Percentiles rank a stretch among this genome's conserved stretches.
These are phyloP conservation scores for Diaporthe sp. DNA, from an alignment of 2,329 filamentous ascomycete species.

Conservation along the genomic window DNA sequence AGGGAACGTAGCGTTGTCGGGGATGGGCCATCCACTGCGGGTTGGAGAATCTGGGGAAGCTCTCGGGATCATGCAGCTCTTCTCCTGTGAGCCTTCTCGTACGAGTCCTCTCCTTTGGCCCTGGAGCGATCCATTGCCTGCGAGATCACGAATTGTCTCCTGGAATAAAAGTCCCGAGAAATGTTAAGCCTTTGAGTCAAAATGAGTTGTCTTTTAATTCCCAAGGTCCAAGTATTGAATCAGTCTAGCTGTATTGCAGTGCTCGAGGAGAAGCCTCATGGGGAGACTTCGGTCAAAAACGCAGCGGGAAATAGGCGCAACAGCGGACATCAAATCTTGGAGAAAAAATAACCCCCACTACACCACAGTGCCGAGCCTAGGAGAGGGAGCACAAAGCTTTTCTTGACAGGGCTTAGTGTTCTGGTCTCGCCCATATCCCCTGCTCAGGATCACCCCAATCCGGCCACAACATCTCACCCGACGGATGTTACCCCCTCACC, in stretches of 20 bases:
- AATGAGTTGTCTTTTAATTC: no score
- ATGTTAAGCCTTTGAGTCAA: not conserved
- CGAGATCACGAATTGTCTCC: not conserved
- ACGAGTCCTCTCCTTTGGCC: not conserved
- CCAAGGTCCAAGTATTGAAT: not conserved
- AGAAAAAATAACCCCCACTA: slow-evolving; percentile 18
- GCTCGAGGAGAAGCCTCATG: not conserved
- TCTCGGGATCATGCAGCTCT: slow-evolving; percentile 19
- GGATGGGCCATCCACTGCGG: slow-evolving; percentile 8
- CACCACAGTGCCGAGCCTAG: not conserved
- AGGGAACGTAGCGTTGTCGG: not conserved
- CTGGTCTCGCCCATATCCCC: not conserved
- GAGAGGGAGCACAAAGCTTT: not conserved
- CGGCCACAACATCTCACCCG: slow-evolving; percentile 23
- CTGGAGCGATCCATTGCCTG: not conserved
- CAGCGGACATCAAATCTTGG: not conserved
- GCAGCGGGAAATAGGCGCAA: not conserved
- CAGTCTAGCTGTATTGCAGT: no score
- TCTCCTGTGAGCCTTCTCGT: slow-evolving; percentile 5
- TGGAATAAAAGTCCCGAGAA: not conserved
- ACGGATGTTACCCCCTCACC: slow-evolving; percentile 24
- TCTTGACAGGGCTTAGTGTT: slow-evolving; percentile 7
- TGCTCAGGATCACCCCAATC: not conserved
- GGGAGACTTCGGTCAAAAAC: not conserved
- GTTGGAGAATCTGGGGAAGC: slow-evolving; percentile 36